Conservation (phyloP, 305 asterid genomes). For the Petunia hybrid region DNA sequence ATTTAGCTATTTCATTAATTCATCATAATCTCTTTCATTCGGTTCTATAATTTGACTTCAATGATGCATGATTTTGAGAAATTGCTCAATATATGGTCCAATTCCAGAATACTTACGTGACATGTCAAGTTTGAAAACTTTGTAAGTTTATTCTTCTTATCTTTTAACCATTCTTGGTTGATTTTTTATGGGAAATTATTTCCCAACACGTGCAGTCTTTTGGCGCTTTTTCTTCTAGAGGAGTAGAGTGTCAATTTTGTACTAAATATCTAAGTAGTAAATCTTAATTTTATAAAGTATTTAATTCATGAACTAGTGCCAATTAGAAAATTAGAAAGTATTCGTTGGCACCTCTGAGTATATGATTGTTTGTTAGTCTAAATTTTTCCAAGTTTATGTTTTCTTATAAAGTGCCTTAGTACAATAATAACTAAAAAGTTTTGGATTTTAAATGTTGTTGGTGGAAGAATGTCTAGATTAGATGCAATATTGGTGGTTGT, state of each 20-base stretch:
- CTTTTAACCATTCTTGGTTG: background rate
- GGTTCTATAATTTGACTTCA: constrained; percentile 26
- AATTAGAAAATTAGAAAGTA: too few species aligned
- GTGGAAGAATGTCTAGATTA: too few species aligned
- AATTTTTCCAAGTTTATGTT: too few species aligned
- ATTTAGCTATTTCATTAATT: background rate
- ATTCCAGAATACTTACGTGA: constrained; percentile 61
- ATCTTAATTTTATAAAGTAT: background rate
- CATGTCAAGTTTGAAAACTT: constrained; percentile 40
- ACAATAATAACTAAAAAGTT: too few species aligned
- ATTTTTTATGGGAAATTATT: background rate
- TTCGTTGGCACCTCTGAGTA: too few species aligned
- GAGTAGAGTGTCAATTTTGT: background rate
- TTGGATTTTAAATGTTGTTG: too few species aligned
- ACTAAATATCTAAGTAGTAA: background rate
- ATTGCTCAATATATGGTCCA: constrained; percentile 70
- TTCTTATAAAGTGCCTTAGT: too few species aligned
- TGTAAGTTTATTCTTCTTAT: constrained; percentile 56
- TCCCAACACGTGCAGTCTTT: background rate
- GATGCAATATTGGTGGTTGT: too few species aligned
- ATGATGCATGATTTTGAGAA: constrained; percentile 70
- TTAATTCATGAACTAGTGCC: too few species aligned
- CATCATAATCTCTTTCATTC: background rate
- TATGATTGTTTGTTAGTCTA: too few species aligned
- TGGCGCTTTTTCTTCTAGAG: background rate